Evolutionary conservation across 768 basidiomycete species (phyloP).

Genomic region (Strobilomyces confusus): DNA sequence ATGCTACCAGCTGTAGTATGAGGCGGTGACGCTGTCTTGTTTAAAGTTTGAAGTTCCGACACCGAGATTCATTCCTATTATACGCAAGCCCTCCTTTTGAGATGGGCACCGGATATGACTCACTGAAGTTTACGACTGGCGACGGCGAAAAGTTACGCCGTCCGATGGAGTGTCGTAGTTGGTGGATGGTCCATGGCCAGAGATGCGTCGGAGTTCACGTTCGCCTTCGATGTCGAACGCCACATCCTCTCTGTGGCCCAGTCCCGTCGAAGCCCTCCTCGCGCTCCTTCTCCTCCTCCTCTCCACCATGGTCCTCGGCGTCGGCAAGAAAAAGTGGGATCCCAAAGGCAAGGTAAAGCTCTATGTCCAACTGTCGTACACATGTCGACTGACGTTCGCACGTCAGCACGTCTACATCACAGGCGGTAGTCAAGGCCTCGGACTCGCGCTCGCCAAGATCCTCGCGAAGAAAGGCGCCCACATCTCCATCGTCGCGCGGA

Average conservation of each 20-base stretch:
- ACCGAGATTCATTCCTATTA: too few relatives aligned
- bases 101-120: too few relatives aligned
- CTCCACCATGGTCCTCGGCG: slow-evolving; percentile 18
- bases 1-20: too few relatives aligned
- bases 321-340: slow-evolving; percentile 41
- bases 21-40: too few relatives aligned
- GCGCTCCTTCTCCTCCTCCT: slow-evolving; percentile 8
- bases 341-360: slow-evolving; percentile 42
- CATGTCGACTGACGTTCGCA: background rate
- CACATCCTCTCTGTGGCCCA: background rate
- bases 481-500: slow-evolving; percentile 82
- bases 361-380: background rate
- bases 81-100: too few relatives aligned
- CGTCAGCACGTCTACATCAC: slow-evolving; percentile 80
- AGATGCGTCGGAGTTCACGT: background rate
- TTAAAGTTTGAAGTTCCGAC: too few relatives aligned
- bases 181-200: too few relatives aligned
- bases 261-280: slow-evolving; percentile 5
- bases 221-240: background rate
- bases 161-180: too few relatives aligned
- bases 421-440: slow-evolving; percentile 80
- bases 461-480: slow-evolving; percentile 69
- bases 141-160: too few relatives aligned
- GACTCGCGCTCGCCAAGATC: slow-evolving; percentile 65
- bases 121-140: too few relatives aligned